Conservation (phyloP, 805 yeast genomes). For the Sugiyamaella valdiviana region DNA sequence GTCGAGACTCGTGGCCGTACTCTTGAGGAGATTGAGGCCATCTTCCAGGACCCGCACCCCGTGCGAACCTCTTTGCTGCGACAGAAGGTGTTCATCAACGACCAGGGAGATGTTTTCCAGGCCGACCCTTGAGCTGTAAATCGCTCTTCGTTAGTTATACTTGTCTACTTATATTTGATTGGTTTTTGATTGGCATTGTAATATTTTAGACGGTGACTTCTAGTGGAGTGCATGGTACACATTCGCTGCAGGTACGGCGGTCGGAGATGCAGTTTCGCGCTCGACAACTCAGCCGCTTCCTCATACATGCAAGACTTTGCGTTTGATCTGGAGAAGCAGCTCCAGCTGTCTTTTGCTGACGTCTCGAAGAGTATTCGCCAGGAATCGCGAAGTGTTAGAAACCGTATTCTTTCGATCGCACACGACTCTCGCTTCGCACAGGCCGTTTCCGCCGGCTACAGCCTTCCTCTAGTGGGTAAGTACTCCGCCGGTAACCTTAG, state of each 20-base stretch:
- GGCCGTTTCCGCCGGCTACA: constrained; percentile 34
- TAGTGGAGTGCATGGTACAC: too few relatives aligned
- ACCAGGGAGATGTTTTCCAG: constrained; percentile 4
- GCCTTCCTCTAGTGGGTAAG: constrained; percentile 29
- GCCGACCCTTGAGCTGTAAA: background rate
- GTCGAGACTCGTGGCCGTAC: constrained; percentile 72
- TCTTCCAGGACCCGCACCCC: constrained; percentile 32
- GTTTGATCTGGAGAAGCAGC: background rate
- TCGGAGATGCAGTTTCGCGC: too few relatives aligned
- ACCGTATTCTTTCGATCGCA: constrained; percentile 66
- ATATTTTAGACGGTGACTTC: too few relatives aligned
- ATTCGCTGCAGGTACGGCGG: too few relatives aligned
- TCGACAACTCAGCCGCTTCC: too few relatives aligned
- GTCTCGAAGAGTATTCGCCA: constrained; percentile 40
- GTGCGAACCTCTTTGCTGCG: constrained; percentile 5
- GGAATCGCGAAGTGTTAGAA: constrained; percentile 46
- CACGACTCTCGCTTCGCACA: constrained; percentile 52
- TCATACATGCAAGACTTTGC: background rate
- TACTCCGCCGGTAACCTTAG: too few relatives aligned
- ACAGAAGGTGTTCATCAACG: constrained; percentile 10
- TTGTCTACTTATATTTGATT: too few relatives aligned
- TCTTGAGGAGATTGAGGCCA: constrained; percentile 70
- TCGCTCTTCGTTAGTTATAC: too few relatives aligned
- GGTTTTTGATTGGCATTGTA: too few relatives aligned
- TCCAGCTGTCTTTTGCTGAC: constrained; percentile 7